Conservation (phyloP, 495 filamentous ascomycete genomes). For the Xylaria castorea region DNA sequence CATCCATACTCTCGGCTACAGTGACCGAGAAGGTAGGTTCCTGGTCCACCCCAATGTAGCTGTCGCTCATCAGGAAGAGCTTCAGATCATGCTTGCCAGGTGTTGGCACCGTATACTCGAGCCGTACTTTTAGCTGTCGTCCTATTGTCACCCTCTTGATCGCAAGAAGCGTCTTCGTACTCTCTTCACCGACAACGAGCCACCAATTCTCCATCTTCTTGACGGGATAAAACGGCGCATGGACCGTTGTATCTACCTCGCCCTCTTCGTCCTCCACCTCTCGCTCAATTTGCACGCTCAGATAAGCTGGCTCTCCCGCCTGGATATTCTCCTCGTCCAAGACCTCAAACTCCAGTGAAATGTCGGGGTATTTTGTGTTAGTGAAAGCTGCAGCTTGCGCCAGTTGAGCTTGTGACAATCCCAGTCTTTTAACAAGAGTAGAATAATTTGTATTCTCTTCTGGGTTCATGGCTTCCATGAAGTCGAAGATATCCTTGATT, state of each 20-base stretch:
- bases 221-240: conserved; percentile 92
- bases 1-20: conserved; percentile 92
- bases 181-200: conserved; percentile 94
- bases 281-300: conserved; percentile 86
- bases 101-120: conserved; percentile 88
- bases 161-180: conserved; percentile 80
- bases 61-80: conserved; percentile 95
- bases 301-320: conserved; percentile 79
- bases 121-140: conserved; percentile 72
- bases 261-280: conserved; percentile 73
- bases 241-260: conserved; percentile 82
- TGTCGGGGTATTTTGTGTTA: conserved; percentile 94
- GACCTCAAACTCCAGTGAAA: conserved; percentile 87
- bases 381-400: conserved; percentile 91
- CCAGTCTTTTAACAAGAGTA: conserved; percentile 74
- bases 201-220: conserved; percentile 97
- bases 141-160: conserved; percentile 95
- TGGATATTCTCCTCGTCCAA: conserved; percentile 80
- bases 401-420: conserved; percentile 81
- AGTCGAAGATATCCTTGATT: conserved; percentile 93
- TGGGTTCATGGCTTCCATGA: conserved; percentile 98
- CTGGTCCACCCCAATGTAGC: conserved; percentile 96
- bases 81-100: conserved; percentile 87
- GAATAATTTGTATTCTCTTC: conserved; percentile 83
- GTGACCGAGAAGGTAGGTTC: conserved; percentile 86